Evolutionary conservation across 768 basidiomycete genomes (phyloP), one percentile per base, ranked within the genome.

Genomic region (Cyathus striatus): DNA sequence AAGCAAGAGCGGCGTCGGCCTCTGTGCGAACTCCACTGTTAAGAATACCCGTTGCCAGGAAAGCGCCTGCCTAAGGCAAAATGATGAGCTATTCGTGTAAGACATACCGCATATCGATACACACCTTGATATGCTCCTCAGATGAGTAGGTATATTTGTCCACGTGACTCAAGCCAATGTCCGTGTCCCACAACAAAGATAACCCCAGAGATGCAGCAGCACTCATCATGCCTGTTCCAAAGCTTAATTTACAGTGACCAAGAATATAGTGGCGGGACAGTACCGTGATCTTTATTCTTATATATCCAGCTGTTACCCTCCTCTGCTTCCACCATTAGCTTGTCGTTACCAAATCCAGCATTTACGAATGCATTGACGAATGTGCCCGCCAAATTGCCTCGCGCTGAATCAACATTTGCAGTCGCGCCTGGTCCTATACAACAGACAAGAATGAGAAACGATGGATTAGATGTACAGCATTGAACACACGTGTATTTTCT

Each of bases 281-380:
- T 45, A 84, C 94, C 96, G 49, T 96, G 91, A 41, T 97, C 95
- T 68, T 98, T 98, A 73, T 98, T 98, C 77, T 98, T 98, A 75
- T 98, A 99, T 45, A 99, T 91, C 93, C 93, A 99, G 54, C 91
- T 94, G 63, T 81, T 90, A 12, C 96, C 95, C 56, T 96, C 94
- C 46, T 92, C 89, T 1, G 93, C 95, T 57, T 85, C 86, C 4
- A 94, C 92, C 90, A 99, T 95, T 42, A 99, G 77, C 61, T 96
- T 97, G 62, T 99, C 96, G 60, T 99, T 99, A 18, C 92, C 93
- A 57, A 94, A 99, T 0, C 95, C 96, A 34, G 93, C 95, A 56
- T 99, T 99, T 41, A 97, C 95, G 47, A 98, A 99, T 1, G 93
- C 96, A 56, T 99, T 98, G 49, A 99, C 96, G 50, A 98, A 98